Evolutionary conservation across 106 monocot genomes (phyloP), one percentile per base, ranked within the genome.

Genomic region (Apostasia shenzhenica): DNA sequence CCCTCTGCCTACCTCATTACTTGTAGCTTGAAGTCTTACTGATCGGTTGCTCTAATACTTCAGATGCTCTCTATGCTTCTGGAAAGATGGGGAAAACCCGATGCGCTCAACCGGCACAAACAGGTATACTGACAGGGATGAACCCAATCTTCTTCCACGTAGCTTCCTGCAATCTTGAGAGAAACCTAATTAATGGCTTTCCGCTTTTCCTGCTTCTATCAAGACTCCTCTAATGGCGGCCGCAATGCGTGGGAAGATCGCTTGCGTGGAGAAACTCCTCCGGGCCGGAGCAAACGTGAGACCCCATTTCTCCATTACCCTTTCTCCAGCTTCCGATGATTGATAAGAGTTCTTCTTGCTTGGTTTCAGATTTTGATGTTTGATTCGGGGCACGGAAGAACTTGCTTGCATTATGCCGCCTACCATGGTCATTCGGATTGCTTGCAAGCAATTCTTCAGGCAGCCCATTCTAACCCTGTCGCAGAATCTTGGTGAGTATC

Each of bases 191-290:
- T 64, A 26, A 68, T 2, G 7, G 39, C 54, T 64, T 44, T 50
- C 26, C 2, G 67, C 8, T 38, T 66, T 61, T 49, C 67, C 10
- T 61, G 52, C 44, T 50, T 70, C 3, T 42, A 38, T 55, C n/a
- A 38, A 90, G 94, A 90, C 94, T 78, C 90, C 94, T 2, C 48
- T 94, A 61, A 94, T 94, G 87, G 64, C 90, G 66, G 87, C 94
- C 6, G 87, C 84, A 71, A 94, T 94, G 94, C 94, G 85, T 57
- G 90, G 94, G 65, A 81, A 85, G 80, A 74, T 84, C 57, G 71
- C 77, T 39, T 94, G 90, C 65, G 77, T 94, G 68, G 54, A 74
- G 50, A 87, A 66, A 82, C 84, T 94, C 8, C 81, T 94, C 55
- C 76, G 81, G 70, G 74, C 94, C 39, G 90, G 90, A 0, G 94